Evolutionary conservation across 176 grass and related monocot species (phyloP), one percentile per base, ranked within the genome.

Genomic region (Saccharum spontaneum): DNA sequence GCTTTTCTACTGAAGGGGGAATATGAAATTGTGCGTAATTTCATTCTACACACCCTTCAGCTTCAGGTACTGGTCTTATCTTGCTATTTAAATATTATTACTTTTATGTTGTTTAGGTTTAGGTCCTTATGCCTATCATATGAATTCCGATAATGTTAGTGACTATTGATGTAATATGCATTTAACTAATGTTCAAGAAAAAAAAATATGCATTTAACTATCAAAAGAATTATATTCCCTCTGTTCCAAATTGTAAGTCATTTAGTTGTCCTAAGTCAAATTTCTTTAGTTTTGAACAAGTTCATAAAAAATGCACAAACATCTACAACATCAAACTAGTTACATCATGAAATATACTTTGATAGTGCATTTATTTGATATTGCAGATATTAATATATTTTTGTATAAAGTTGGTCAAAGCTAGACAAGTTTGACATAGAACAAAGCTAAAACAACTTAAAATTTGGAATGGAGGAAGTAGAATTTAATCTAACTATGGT

Each of bases 1-100:
- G 94, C 92, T 44, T 97, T 97, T 76, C 92, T 97, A 59, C 85
- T 97, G 72, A 97, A 94, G 82, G 94, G 92, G 76, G 94, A 97
- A 48, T 92, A 94, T 46, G 94, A 97, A 61, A 97, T 94, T 41
- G 94, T 97, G 54, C 92, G 90, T 44, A 94, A 97, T 75, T 97
- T 97, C 62, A 94, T 97, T 78, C 86, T 97, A 8, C 90, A 97
- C 85, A 97, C 94, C 14, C 94, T 97, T 88, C 94, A 97, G 78
- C 92, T 97, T 71, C 94, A 97, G 94, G 94, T 97, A 89, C 76
- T 34, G 38, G 0, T 49, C 57, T 3, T 50, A 15, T 65, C 10
- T 81, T 69, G 37, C 36, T 82, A 30, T 55, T 55, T 44, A 7
- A 10, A 59, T 16, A 50, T 43, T 52, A 11, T 61, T 20, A 17